Evolutionary conservation across 768 basidiomycete genomes (phyloP).

Genomic region (Russula sp.): DNA sequence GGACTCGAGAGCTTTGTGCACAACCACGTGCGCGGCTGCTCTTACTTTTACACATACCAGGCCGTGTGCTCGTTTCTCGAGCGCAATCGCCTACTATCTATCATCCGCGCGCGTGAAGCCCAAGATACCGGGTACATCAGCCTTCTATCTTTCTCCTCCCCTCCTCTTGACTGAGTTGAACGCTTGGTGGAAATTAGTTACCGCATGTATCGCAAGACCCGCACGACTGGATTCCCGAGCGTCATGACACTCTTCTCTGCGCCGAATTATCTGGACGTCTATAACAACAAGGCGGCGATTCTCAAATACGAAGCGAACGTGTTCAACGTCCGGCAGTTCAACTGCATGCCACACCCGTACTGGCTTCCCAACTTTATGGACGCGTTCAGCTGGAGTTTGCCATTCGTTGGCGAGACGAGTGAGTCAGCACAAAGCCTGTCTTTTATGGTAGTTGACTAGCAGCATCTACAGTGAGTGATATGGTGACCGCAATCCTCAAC

Average conservation of each 20-base stretch:
- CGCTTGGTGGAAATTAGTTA: slow-evolving; percentile 44
- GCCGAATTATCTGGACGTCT: slow-evolving; percentile 96
- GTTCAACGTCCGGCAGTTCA: slow-evolving; percentile 98
- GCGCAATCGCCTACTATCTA: slow-evolving; percentile 91
- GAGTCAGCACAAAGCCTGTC: too few species aligned
- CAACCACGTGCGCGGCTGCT: slow-evolving; percentile 95
- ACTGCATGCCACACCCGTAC: slow-evolving; percentile 89
- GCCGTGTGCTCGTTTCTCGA: slow-evolving; percentile 97
- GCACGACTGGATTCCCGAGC: slow-evolving; percentile 95
- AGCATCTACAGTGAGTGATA: too few species aligned
- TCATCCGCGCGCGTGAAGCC: slow-evolving; percentile 97
- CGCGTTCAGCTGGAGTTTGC: slow-evolving; percentile 96
- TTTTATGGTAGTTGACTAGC: too few species aligned
- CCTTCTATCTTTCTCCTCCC: slow-evolving; percentile 24
- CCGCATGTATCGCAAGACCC: slow-evolving; percentile 98
- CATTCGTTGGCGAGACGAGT: slow-evolving; percentile 95
- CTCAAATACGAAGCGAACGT: slow-evolving; percentile 99
- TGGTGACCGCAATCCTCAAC: too few species aligned
- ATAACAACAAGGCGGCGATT: slow-evolving; percentile 98
- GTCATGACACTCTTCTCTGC: slow-evolving; percentile 99
- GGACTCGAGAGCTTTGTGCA: slow-evolving; percentile 85
- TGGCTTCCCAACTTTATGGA: slow-evolving; percentile 98
- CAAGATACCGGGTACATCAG: slow-evolving; percentile 82
- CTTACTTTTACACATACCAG: slow-evolving; percentile 92
- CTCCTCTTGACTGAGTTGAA: not conserved